Evolutionary conservation across 2,329 filamentous ascomycete species (phyloP), one percentile per base, ranked within the genome.

Genomic region (Hypocrella siamensis): DNA sequence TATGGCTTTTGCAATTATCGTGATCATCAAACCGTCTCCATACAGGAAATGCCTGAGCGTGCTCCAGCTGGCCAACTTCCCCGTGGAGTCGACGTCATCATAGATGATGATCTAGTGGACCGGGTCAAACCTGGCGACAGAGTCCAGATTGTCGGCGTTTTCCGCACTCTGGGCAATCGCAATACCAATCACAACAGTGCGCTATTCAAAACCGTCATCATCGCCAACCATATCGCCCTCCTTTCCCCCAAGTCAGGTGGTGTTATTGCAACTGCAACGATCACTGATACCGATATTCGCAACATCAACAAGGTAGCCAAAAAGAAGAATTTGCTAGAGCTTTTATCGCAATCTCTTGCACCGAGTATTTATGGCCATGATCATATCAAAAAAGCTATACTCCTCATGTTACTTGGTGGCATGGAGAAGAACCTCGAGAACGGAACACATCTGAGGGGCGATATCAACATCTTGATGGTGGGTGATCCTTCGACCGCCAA

Each of bases 401-500:
- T 98, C 19, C 72, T 98, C 30, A 92, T 96, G 82, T 68, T 98
- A 18, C 64, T 98, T 11, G 82, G 90, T 47, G 90, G 90, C 36
- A 85, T 93, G 69, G 90, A 98, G 63, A 98, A 98, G 67, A 98
- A 98, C 47, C 58, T 98, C 35, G 90, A 96, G 40, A 98, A 98
- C 45, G 90, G 90, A 36, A 96, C 90, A 2, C 90, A 98, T 70
- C 60, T 98, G 52, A 79, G 90, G 68, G 90, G 90, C 61, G 90
- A 98, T 49, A 96, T 98, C 60, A 98, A 98, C 53, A 93, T 98
- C 42, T 67, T 98, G 31, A 96, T 98, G 90, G 88, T 98, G 27
- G 90, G 90, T 59, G 90, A 98, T 54, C 90, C 90, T 3, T 98
- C 90, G 1, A 98, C 90, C 1, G 90, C 90, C 37, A 98, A 98